Conservation (phyloP, 495 filamentous ascomycete species). For the Letharia lupina region DNA sequence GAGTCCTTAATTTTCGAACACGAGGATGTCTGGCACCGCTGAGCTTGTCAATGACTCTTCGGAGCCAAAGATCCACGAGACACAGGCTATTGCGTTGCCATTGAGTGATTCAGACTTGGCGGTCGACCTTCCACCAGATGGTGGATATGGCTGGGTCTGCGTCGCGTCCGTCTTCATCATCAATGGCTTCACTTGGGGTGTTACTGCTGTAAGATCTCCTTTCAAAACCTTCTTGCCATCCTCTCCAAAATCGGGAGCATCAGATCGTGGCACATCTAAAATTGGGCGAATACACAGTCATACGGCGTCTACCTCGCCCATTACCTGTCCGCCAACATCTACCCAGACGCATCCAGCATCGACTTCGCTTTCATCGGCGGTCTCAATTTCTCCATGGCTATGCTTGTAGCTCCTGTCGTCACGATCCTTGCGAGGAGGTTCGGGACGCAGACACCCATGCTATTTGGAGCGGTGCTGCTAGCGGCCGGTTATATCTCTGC, state of each 20-base stretch:
- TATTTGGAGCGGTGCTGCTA: conserved; percentile 38
- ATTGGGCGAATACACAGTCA: conserved; percentile 22
- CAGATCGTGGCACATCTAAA: neutral
- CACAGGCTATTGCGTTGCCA: neutral
- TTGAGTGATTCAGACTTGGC: neutral
- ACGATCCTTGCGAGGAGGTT: conserved; percentile 33
- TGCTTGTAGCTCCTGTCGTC: conserved; percentile 42
- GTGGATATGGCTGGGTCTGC: conserved; percentile 50
- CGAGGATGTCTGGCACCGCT: neutral
- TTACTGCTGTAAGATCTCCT: conserved; percentile 34
- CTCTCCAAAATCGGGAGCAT: neutral
- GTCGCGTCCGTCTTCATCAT: conserved; percentile 44
- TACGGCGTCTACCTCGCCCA: conserved; percentile 46
- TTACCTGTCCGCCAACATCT: conserved; percentile 39
- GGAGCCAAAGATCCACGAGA: neutral
- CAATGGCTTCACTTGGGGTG: conserved; percentile 51
- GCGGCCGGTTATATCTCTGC: conserved; percentile 38
- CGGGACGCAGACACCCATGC: conserved; percentile 34
- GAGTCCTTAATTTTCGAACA: neutral
- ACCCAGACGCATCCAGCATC: conserved; percentile 37
- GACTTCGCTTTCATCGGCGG: conserved; percentile 48
- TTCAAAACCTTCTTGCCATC: neutral
- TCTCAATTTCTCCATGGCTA: conserved; percentile 39
- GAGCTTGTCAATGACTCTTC: neutral
- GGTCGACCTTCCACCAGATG: conserved; percentile 33